Conservation (phyloP, 352 stramenopile genomes). For the Pythium phragmitis region DNA sequence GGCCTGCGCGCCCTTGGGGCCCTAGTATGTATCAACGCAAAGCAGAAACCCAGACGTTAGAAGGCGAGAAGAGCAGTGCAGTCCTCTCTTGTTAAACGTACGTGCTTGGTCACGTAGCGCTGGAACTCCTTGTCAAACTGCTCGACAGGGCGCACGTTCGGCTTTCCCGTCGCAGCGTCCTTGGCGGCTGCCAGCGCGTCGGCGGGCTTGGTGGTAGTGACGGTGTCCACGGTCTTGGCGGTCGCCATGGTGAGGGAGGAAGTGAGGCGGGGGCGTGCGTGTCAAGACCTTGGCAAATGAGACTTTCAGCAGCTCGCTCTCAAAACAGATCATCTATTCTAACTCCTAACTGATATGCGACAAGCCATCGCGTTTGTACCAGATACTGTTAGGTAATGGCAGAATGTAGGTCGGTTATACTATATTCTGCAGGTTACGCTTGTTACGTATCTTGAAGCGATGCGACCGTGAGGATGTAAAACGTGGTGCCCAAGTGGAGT, state of each 20-base stretch:
- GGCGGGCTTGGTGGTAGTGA: not conserved
- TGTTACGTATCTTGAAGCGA: slow-evolving; percentile 79
- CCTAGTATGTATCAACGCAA: slow-evolving; percentile 27
- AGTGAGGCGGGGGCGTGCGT: not conserved
- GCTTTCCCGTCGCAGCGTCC: not conserved
- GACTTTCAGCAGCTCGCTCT: not conserved
- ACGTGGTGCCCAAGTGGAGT: slow-evolving; percentile 72
- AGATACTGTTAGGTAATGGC: slow-evolving; percentile 3
- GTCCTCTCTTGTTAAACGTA: slow-evolving; percentile 17
- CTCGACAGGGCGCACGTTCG: slow-evolving; percentile 37
- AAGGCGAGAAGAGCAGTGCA: not conserved
- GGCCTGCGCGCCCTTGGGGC: slow-evolving; percentile 62
- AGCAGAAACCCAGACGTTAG: not conserved
- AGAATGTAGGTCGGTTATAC: not conserved
- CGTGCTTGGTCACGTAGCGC: slow-evolving; percentile 84
- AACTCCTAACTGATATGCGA: slow-evolving; percentile 14
- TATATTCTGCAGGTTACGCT: not conserved
- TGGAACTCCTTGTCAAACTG: slow-evolving; percentile 88
- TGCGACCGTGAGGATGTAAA: slow-evolving; percentile 85
- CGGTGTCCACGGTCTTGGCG: not conserved
- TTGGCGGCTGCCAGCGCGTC: slow-evolving; percentile 2
- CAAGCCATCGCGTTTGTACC: slow-evolving; percentile 15
- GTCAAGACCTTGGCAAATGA: not conserved
- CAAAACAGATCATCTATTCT: not conserved
- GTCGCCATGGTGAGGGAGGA: not conserved